phyloP scores from a whole-genome alignment of 2,329 filamentous ascomycete species.

The Ophiostoma himal-ulmi region DNA sequence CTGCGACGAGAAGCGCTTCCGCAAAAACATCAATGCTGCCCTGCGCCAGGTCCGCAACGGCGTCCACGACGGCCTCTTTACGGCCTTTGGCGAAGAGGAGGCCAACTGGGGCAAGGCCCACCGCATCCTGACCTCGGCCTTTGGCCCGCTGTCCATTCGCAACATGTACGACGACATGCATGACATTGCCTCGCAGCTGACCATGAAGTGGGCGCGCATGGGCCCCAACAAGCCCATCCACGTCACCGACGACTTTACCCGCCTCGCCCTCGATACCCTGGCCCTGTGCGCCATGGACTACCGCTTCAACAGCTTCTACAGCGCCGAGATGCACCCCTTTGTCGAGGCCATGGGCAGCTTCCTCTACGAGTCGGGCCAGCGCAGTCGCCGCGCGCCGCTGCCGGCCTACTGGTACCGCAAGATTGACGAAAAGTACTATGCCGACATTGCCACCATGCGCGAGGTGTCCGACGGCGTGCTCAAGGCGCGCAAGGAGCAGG shows the following conservation, averaged over 20 bases:
- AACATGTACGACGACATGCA: conserved; percentile 64
- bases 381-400: conserved; percentile 44
- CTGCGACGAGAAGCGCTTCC: conserved; percentile 27
- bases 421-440: conserved; percentile 46
- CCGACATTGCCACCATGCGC: conserved; percentile 51
- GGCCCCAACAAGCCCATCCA: conserved; percentile 52
- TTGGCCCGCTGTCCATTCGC: conserved; percentile 62
- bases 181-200: conserved; percentile 60
- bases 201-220: conserved; percentile 62
- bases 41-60: conserved; percentile 15
- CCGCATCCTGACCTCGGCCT: conserved; percentile 59
- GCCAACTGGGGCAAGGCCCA: conserved; percentile 64
- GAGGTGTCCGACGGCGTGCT: conserved; percentile 56
- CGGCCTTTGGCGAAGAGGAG: conserved; percentile 36
- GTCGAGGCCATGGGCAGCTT: conserved; percentile 61
- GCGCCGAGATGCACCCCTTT: conserved; percentile 63
- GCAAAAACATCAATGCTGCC: conserved; percentile 18
- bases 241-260: conserved; percentile 58
- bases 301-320: conserved; percentile 59
- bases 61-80: conserved; percentile 25
- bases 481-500: conserved; percentile 48
- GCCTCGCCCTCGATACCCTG: conserved; percentile 57
- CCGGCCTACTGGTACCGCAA: conserved; percentile 46
- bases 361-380: conserved; percentile 50
- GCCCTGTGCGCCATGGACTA: conserved; percentile 54